phyloP scores from a whole-genome alignment of 345 rosid genomes.

The Euphorbia lathyris region DNA sequence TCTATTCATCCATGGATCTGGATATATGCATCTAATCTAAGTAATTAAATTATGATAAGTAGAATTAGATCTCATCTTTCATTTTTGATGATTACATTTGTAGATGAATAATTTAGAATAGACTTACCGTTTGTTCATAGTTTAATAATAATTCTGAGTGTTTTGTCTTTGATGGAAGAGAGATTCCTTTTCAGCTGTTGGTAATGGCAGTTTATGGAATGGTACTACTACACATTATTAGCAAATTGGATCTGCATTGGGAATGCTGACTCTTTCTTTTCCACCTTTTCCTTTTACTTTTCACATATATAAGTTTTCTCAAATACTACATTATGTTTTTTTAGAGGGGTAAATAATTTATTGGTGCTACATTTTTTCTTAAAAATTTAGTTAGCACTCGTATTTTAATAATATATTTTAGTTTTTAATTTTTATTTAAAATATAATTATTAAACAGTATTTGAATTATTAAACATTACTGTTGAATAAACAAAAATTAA shows the following conservation, averaged over 20 bases:
- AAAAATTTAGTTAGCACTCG: too few species aligned
- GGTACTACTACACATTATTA: conserved; percentile 16
- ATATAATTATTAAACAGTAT: too few species aligned
- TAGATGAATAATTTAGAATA: not conserved
- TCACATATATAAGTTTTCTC: not conserved
- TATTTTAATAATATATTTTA: too few species aligned
- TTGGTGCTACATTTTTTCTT: too few species aligned
- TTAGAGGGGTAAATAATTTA: too few species aligned
- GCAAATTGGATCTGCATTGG: conserved; percentile 46
- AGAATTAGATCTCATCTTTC: not conserved
- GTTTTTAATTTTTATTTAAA: too few species aligned
- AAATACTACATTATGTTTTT: too few species aligned
- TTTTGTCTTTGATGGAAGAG: conserved; percentile 41
- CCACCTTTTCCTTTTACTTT: not conserved
- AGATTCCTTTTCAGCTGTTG: conserved; percentile 49
- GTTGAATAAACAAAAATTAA: too few species aligned
- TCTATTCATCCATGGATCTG: too few species aligned
- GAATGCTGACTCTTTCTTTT: conserved; percentile 30
- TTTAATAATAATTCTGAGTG: not conserved
- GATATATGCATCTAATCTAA: too few species aligned
- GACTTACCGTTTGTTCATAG: not conserved
- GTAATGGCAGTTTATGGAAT: conserved; percentile 20
- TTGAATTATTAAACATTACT: too few species aligned
- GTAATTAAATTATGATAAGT: too few species aligned
- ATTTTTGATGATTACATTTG: not conserved